Conservation (phyloP, 2,329 filamentous ascomycete species). For the Beauveria pseudobassiana region DNA sequence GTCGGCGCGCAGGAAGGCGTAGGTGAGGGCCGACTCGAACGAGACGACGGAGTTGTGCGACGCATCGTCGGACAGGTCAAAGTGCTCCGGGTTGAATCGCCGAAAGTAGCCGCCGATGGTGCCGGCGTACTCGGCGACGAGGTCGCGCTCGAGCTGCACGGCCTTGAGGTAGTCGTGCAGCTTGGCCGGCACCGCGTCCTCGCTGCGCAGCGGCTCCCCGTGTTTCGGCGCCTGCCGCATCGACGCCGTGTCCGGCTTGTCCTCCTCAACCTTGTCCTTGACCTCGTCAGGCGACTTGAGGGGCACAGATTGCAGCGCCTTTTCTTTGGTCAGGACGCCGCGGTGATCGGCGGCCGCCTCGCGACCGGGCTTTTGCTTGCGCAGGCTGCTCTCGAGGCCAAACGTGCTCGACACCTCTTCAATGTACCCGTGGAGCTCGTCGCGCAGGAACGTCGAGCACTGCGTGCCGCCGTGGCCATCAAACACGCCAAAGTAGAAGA, state of each 20-base stretch:
- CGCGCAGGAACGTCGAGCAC: slow-evolving; percentile 78
- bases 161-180: slow-evolving; percentile 53
- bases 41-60: slow-evolving; percentile 39
- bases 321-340: slow-evolving; percentile 20
- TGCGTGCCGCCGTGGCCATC: slow-evolving; percentile 90
- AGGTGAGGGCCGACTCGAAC: slow-evolving; percentile 74
- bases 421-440: slow-evolving; percentile 81
- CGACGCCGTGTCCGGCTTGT: slow-evolving; percentile 18
- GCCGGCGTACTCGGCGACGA: slow-evolving; percentile 72
- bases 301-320: slow-evolving; percentile 30
- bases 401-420: slow-evolving; percentile 74
- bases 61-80: slow-evolving; percentile 37
- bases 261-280: slow-evolving; percentile 23
- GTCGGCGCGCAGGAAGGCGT: slow-evolving; percentile 89
- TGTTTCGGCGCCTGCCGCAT: slow-evolving; percentile 29
- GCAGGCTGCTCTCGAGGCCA: slow-evolving; percentile 68
- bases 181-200: slow-evolving; percentile 39
- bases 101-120: slow-evolving; percentile 92
- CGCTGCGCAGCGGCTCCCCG: slow-evolving; percentile 29
- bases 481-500: slow-evolving; percentile 96
- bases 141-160: slow-evolving; percentile 57
- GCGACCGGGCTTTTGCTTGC: slow-evolving; percentile 31
- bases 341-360: slow-evolving; percentile 25
- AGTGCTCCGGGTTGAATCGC: slow-evolving; percentile 77
- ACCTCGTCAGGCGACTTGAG: slow-evolving; percentile 44